Percentiles rank a stretch among this genome's conserved stretches.
Evolutionary conservation across 2,329 filamentous ascomycete species (phyloP).

Genomic region (Xylaria sp.): DNA sequence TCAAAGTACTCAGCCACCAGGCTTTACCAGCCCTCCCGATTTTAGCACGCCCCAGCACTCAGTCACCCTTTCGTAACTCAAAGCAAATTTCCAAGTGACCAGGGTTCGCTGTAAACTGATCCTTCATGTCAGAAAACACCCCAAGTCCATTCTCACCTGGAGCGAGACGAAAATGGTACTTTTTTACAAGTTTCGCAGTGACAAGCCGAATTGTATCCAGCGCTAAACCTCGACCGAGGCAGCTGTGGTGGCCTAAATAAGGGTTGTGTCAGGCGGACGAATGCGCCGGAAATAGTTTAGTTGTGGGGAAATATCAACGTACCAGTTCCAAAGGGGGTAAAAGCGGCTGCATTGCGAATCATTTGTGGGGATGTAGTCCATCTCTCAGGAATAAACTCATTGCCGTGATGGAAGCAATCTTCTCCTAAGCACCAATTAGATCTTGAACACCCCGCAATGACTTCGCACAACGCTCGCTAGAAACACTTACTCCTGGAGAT

Average conservation of each 20-base stretch:
- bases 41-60: too few species aligned
- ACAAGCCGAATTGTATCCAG: slow-evolving; percentile 37
- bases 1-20: too few species aligned
- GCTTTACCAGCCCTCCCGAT: too few species aligned
- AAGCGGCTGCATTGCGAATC: slow-evolving; percentile 41
- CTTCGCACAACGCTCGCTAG: neutral
- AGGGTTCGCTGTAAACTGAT: slow-evolving; percentile 2
- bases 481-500: too few species aligned
- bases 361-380: slow-evolving; percentile 44
- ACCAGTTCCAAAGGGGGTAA: slow-evolving; percentile 41
- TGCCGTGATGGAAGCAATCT: slow-evolving; percentile 38
- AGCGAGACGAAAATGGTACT: slow-evolving; percentile 37
- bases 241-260: slow-evolving; percentile 32
- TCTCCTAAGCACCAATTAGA: slow-evolving; percentile 23
- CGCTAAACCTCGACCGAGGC: slow-evolving; percentile 41
- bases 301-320: neutral
- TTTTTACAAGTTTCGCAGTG: slow-evolving; percentile 29
- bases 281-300: neutral
- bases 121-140: neutral
- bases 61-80: neutral
- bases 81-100: neutral
- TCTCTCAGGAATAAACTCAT: slow-evolving; percentile 47
- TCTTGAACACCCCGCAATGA: neutral
- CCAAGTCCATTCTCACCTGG: slow-evolving; percentile 40
- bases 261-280: neutral